Evolutionary conservation across 495 filamentous ascomycete genomes (phyloP).

Genomic region (Parmelia sp.): DNA sequence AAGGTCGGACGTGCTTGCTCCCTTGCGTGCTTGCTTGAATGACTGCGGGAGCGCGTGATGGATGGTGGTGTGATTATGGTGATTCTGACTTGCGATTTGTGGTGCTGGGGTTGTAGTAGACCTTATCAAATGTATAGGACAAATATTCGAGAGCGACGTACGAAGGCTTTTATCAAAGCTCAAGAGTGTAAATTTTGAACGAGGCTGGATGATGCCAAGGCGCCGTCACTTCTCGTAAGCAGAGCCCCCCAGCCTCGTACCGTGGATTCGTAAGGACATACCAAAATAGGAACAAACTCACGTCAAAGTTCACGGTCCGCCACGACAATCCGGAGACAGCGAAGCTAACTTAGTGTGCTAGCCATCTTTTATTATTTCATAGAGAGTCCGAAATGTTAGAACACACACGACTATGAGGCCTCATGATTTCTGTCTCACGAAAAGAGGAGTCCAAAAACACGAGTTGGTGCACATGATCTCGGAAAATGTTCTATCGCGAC

Average conservation of each 20-base stretch:
- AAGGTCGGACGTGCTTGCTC: not conserved
- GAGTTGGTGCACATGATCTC: too few relatives aligned
- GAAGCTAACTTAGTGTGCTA: not conserved
- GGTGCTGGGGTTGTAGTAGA: not conserved
- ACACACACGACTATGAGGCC: too few relatives aligned
- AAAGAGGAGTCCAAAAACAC: not conserved
- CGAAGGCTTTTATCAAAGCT: not conserved
- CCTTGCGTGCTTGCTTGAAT: too few relatives aligned
- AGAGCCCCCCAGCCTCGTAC: not conserved
- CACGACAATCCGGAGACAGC: not conserved
- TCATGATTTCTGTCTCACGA: too few relatives aligned
- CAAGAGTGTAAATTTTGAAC: not conserved
- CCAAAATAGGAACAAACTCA: not conserved
- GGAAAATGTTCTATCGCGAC: too few relatives aligned
- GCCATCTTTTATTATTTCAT: not conserved
- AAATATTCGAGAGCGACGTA: not conserved
- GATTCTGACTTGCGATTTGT: not conserved
- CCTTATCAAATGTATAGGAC: not conserved
- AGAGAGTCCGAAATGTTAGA: too few relatives aligned
- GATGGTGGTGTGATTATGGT: not conserved
- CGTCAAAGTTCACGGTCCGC: not conserved
- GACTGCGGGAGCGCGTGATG: too few relatives aligned
- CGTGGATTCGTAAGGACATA: not conserved
- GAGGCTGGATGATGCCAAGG: not conserved
- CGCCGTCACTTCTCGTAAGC: not conserved